Conservation (phyloP, 371 early-diverging fungal genomes). For the Mucor saturninus region DNA sequence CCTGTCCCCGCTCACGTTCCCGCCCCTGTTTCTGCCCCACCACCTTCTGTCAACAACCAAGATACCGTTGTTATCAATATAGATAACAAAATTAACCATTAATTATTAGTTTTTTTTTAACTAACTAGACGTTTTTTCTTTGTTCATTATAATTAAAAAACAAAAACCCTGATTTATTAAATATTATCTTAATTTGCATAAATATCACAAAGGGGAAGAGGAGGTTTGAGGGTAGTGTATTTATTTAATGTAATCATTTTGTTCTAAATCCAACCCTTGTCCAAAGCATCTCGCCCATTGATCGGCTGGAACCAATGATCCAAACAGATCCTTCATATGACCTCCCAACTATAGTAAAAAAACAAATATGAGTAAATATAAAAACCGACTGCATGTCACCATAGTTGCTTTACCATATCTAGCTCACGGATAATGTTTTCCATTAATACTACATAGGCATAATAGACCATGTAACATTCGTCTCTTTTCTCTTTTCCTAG, state of each 20-base stretch:
- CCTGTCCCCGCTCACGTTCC: background rate
- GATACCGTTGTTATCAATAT: conserved; percentile 1
- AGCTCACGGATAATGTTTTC: conserved; percentile 81
- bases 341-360: conserved; percentile 34
- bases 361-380: background rate
- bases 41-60: conserved; percentile 2
- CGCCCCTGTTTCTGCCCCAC: background rate
- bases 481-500: conserved; percentile 47
- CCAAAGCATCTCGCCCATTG: conserved; percentile 50
- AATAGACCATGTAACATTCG: conserved; percentile 77
- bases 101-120: background rate
- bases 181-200: background rate
- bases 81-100: background rate
- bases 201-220: background rate
- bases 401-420: conserved; percentile 39
- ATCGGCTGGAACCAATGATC: conserved; percentile 45
- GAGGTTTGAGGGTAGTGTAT: background rate
- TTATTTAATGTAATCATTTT: conserved; percentile 2
- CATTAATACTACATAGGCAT: conserved; percentile 77
- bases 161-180: background rate
- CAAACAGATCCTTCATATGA: conserved; percentile 50
- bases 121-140: background rate
- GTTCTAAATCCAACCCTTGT: conserved; percentile 26
- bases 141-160: background rate
- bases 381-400: too few relatives aligned